These are phyloP conservation scores for Verticillium tricorpus DNA, from an alignment of 2,329 filamentous ascomycete genomes.

Conservation along the genomic window DNA sequence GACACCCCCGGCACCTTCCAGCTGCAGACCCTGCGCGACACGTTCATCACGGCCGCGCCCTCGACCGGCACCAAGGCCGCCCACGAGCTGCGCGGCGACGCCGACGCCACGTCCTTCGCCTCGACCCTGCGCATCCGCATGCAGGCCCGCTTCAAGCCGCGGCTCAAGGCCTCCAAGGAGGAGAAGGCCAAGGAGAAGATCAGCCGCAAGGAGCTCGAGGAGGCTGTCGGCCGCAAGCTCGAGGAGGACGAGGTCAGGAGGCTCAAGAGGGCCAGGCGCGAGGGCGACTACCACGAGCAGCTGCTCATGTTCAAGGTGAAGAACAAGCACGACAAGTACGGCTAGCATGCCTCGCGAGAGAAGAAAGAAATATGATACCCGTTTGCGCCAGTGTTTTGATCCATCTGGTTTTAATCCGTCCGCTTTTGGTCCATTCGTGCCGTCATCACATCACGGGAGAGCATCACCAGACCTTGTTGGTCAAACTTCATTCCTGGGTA, in stretches of 20 bases:
- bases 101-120: constrained; percentile 59
- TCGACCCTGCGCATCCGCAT: constrained; percentile 80
- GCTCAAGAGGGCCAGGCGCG: constrained; percentile 75
- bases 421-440: no score
- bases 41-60: constrained; percentile 56
- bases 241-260: constrained; percentile 82
- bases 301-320: constrained; percentile 85
- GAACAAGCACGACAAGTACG: constrained; percentile 85
- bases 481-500: background rate
- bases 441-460: background rate
- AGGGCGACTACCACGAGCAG: constrained; percentile 87
- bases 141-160: constrained; percentile 92
- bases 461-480: no score
- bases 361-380: background rate
- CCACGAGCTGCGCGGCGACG: constrained; percentile 73
- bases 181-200: constrained; percentile 83
- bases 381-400: background rate
- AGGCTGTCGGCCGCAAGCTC: constrained; percentile 68
- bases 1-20: constrained; percentile 69
- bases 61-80: constrained; percentile 42
- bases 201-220: constrained; percentile 78
- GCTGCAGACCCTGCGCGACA: constrained; percentile 68
- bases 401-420: no score
- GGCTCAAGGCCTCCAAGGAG: constrained; percentile 72
- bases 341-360: constrained; percentile 11